Evolutionary conservation across 805 yeast species (phyloP), one percentile per base, ranked within the genome.

Genomic region (Yarrowia yakushimensis): DNA sequence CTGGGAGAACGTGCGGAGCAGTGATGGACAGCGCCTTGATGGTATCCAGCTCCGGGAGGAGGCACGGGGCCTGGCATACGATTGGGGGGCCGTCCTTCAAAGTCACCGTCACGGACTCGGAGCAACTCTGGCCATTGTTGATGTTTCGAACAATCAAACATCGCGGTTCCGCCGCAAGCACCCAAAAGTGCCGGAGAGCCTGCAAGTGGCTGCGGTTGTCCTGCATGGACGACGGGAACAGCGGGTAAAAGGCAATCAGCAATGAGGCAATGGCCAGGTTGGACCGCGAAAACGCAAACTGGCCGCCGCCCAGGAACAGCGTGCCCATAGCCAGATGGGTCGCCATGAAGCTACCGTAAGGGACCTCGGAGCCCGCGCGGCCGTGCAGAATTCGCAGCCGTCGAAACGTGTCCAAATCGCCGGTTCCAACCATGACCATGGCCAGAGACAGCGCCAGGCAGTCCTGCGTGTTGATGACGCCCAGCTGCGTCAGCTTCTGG

Each of bases 131-230:
- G 4, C 78, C 81, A 0, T 86, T 80, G 20, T 81, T 82, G 9
- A 87, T 84, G 70, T 91, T 90, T 63, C 94, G 79, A 0, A 87
- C 80, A 4, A 88, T 81, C n/a, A 94, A 74, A 71, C 97, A 90
- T 63, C 97, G 77, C 2, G 87, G 87, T 67, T 86, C 91, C 4
- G 87, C 86, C 0, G 96, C 82, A 65, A 94, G 74, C 0, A 91
- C 87, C 97, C 98, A 94, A 66, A 94, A 86, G 72, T 91, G 96
- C 42, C 96, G 79, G 36, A 91, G 75, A 1, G 96, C 97, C 71
- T 90, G 96, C 60, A 93, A 72, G 70, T 88, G 90, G 20, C 87
- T 83, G 59, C 82, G 84, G 45, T 78, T 76, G n/a, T 75, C 76
- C 15, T 70, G 70, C 28, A 67, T 66, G 11, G 65, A 65, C 10